Conservation (phyloP, 176 grass and related monocot species). For the Cenchrus americanus region DNA sequence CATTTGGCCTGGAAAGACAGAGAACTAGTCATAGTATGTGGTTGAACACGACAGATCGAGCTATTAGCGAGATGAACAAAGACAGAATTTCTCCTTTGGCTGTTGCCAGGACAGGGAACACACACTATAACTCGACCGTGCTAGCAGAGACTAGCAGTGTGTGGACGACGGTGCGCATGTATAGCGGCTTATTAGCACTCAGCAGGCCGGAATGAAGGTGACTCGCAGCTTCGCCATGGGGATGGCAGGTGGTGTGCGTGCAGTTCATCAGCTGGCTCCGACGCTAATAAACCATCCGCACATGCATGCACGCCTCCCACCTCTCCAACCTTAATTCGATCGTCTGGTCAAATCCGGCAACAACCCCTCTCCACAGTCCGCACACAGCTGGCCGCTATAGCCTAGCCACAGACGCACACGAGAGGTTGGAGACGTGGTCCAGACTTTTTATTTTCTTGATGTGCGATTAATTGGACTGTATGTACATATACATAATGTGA, state of each 20-base stretch:
- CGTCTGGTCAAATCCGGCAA: constrained; percentile 13
- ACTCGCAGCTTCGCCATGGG: neutral
- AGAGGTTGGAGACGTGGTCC: too few species aligned
- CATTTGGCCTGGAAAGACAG: too few species aligned
- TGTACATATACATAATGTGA: neutral
- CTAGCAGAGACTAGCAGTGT: neutral
- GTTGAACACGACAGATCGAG: neutral
- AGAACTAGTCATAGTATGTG: too few species aligned
- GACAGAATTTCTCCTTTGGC: too few species aligned
- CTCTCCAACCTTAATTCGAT: constrained; percentile 12
- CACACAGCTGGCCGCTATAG: neutral
- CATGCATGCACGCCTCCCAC: constrained; percentile 27
- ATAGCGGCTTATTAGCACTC: neutral
- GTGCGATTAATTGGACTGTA: too few species aligned
- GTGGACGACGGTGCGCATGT: neutral
- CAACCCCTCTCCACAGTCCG: neutral
- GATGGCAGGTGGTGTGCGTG: neutral
- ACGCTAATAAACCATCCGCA: constrained; percentile 18
- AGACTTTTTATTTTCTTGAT: neutral
- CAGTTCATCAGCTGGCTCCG: neutral
- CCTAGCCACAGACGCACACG: neutral
- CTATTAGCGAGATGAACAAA: neutral
- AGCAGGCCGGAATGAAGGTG: neutral
- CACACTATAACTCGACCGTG: neutral
- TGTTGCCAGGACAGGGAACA: neutral